Conservation (phyloP, 495 filamentous ascomycete species). For the Mycothermus thermophilus region DNA sequence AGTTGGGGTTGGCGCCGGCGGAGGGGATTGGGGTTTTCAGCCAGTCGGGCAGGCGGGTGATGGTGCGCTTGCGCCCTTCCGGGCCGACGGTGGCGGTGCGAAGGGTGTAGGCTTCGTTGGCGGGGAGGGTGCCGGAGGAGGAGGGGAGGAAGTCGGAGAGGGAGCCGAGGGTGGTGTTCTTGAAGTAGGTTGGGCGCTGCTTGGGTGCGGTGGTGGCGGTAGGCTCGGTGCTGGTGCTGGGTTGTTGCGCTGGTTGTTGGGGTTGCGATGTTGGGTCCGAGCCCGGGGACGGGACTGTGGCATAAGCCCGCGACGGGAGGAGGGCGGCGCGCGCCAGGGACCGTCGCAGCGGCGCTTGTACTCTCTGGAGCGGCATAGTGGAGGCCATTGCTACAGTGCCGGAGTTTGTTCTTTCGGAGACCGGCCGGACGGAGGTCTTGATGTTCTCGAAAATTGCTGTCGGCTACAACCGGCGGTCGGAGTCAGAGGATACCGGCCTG, state of each 20-base stretch:
- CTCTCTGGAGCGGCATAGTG: constrained; percentile 16
- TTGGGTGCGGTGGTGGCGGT: constrained; percentile 8
- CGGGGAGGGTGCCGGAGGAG: constrained; percentile 28
- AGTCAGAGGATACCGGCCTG: too few relatives aligned
- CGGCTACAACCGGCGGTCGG: constrained; percentile 5
- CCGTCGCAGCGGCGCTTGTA: constrained; percentile 21
- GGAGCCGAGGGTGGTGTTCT: constrained; percentile 71
- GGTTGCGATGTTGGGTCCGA: constrained; percentile 8
- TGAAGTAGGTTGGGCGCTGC: constrained; percentile 55
- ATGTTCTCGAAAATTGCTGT: neutral
- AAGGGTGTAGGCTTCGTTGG: constrained; percentile 50
- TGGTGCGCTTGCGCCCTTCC: constrained; percentile 66
- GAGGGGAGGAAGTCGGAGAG: constrained; percentile 66
- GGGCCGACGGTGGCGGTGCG: constrained; percentile 71
- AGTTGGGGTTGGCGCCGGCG: constrained; percentile 54
- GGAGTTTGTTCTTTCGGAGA: neutral
- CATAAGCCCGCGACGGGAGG: constrained; percentile 14
- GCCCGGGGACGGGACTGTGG: constrained; percentile 20
- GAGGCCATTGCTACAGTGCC: constrained; percentile 14
- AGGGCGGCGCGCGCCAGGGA: constrained; percentile 15
- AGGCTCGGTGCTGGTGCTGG: neutral
- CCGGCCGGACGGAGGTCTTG: neutral
- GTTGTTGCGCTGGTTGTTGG: constrained; percentile 1
- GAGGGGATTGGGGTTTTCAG: constrained; percentile 88
- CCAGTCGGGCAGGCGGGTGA: constrained; percentile 86